Conservation (phyloP, 306 rosid genomes). For the Cucumis melo region DNA sequence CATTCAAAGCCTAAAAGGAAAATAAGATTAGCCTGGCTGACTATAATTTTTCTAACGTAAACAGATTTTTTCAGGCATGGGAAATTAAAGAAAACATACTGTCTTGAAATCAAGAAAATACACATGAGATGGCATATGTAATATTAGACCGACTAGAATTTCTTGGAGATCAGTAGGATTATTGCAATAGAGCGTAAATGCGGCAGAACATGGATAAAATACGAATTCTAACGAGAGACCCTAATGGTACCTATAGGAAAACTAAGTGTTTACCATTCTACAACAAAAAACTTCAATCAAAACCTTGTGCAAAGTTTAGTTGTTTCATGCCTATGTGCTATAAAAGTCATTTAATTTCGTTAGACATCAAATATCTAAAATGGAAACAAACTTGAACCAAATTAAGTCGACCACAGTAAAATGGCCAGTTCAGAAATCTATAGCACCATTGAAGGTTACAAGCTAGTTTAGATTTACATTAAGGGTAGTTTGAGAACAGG, state of each 20-base stretch:
- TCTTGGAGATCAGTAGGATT: not conserved
- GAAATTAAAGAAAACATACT: not conserved
- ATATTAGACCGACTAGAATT: not conserved
- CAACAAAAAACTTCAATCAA: not conserved
- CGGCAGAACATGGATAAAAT: not conserved
- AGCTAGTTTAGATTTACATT: not conserved
- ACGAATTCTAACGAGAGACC: not conserved
- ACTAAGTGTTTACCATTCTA: not conserved
- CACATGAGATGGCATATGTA: not conserved
- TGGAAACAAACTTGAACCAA: no score
- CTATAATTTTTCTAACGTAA: not conserved
- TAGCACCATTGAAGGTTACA: not conserved
- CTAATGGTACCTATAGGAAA: not conserved
- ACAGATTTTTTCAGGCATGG: not conserved
- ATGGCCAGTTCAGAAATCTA: not conserved
- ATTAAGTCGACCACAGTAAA: no score
- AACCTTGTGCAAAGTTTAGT: not conserved
- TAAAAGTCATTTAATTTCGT: not conserved
- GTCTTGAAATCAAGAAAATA: not conserved
- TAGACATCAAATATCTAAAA: no score
- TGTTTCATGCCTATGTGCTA: not conserved
- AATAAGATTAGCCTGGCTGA: not conserved
- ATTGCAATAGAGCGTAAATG: not conserved
- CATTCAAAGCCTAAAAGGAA: not conserved
- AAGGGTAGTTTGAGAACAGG: not conserved